phyloP scores from a whole-genome alignment of 495 filamentous ascomycete genomes.

The Apodospora peruviana region DNA sequence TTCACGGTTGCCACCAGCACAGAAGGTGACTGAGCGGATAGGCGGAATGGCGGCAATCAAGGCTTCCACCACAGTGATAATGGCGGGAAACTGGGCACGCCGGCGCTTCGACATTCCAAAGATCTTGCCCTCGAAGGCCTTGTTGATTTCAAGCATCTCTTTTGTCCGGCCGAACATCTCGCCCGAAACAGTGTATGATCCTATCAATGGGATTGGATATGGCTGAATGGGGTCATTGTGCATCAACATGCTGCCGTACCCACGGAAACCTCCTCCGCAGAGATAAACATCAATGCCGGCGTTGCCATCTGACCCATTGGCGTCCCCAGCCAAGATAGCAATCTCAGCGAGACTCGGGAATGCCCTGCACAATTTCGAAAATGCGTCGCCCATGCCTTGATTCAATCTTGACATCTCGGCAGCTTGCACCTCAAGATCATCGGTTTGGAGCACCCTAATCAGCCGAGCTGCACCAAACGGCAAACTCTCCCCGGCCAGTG shows the following conservation, averaged over 20 bases:
- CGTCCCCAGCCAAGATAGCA: constrained; percentile 44
- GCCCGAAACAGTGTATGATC: constrained; percentile 65
- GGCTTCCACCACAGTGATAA: constrained; percentile 69
- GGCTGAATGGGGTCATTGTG: constrained; percentile 58
- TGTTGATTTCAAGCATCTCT: constrained; percentile 50
- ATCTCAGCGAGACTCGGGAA: constrained; percentile 42
- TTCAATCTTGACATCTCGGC: constrained; percentile 53
- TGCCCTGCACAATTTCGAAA: constrained; percentile 52
- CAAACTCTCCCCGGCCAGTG: constrained; percentile 47
- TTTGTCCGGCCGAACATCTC: constrained; percentile 57
- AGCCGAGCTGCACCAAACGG: constrained; percentile 87
- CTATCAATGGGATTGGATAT: constrained; percentile 83
- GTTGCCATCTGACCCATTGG: constrained; percentile 36
- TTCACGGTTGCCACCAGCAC: constrained; percentile 80
- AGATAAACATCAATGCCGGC: constrained; percentile 71
- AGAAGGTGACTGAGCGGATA: constrained; percentile 73
- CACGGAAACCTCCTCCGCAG: constrained; percentile 85
- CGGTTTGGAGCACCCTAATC: constrained; percentile 51
- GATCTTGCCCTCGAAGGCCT: constrained; percentile 51
- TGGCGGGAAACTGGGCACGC: constrained; percentile 75
- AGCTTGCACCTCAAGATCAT: constrained; percentile 35
- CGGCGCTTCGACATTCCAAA: constrained; percentile 82
- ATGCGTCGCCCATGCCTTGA: constrained; percentile 54
- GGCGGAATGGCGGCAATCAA: constrained; percentile 62
- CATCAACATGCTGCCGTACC: constrained; percentile 84